Evolutionary conservation across 1,139 yeast species (phyloP).

Genomic region (Debaryomyces subglobosus): DNA sequence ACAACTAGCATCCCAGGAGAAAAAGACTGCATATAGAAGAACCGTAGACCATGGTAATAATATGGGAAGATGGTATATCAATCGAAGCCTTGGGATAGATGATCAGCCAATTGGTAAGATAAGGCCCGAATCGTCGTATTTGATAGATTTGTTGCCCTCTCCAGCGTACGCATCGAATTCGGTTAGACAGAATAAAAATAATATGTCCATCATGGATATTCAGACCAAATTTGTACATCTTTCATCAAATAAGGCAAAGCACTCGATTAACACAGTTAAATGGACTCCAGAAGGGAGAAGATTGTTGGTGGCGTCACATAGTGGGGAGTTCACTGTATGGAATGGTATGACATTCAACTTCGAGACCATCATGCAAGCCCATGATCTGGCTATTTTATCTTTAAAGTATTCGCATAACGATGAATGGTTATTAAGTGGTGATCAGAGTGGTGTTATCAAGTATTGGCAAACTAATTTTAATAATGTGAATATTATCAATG

Average conservation of each 20-base stretch:
- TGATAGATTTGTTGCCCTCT: slow-evolving; percentile 75
- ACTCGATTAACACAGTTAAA: slow-evolving; percentile 84
- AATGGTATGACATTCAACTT: slow-evolving; percentile 94
- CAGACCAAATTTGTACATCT: slow-evolving; percentile 88
- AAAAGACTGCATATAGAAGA: slow-evolving; percentile 67
- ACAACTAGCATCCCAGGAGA: slow-evolving; percentile 49
- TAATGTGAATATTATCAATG: slow-evolving; percentile 84
- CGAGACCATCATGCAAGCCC: slow-evolving; percentile 98
- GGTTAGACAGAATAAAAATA: slow-evolving; percentile 32
- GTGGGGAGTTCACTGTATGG: slow-evolving; percentile 97
- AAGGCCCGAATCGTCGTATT: slow-evolving; percentile 77
- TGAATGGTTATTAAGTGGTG: slow-evolving; percentile 94
- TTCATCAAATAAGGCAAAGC: slow-evolving; percentile 88
- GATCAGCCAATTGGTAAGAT: slow-evolving; percentile 58
- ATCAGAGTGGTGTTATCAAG: slow-evolving; percentile 86
- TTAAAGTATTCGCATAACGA: slow-evolving; percentile 85
- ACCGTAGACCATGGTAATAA: slow-evolving; percentile 90
- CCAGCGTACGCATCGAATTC: slow-evolving; percentile 51
- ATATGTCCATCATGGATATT: slow-evolving; percentile 56
- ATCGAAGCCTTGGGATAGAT: slow-evolving; percentile 55
- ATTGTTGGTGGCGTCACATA: slow-evolving; percentile 83
- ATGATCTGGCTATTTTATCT: slow-evolving; percentile 84
- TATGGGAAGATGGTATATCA: slow-evolving; percentile 71
- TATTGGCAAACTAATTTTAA: slow-evolving; percentile 99
- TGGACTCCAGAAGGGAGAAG: slow-evolving; percentile 99